Percentiles rank a stretch among this genome's conserved stretches.
Evolutionary conservation across 2,329 filamentous ascomycete species (phyloP).

Genomic region (Bipolaris gigantea): DNA sequence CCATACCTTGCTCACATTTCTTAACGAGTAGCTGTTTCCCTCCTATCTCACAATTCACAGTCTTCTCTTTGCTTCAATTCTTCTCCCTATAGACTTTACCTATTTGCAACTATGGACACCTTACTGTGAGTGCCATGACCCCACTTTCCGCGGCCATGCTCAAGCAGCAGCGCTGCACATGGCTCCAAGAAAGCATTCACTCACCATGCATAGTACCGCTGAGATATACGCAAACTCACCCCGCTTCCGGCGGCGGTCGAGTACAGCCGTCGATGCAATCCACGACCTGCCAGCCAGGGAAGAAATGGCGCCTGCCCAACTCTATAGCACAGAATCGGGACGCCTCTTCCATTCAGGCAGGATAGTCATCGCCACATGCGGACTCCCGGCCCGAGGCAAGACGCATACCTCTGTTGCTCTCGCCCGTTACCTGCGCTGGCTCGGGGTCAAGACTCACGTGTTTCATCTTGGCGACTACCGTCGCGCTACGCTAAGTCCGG

Average conservation of each 20-base stretch:
- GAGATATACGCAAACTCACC: constrained; percentile 90
- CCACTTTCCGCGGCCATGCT: constrained; percentile 20
- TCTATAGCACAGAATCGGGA: constrained; percentile 98
- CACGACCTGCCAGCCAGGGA: constrained; percentile 85
- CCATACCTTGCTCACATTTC: constrained; percentile 14
- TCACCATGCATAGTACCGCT: constrained; percentile 66
- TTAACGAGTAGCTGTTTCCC: constrained; percentile 7
- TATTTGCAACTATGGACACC: constrained; percentile 57
- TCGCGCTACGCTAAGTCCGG: constrained; percentile 82
- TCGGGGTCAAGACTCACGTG: constrained; percentile 96
- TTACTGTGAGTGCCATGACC: constrained; percentile 56
- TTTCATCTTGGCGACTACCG: constrained; percentile 98
- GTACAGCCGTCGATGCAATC: constrained; percentile 95
- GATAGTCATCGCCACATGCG: constrained; percentile 96
- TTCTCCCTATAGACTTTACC: constrained; percentile 7
- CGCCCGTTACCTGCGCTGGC: constrained; percentile 91
- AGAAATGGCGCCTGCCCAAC: constrained; percentile 88
- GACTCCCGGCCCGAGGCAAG: constrained; percentile 91
- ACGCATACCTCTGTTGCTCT: constrained; percentile 97
- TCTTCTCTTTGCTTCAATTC: constrained; percentile 9
- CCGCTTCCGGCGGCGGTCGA: constrained; percentile 87
- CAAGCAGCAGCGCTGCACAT: constrained; percentile 5
- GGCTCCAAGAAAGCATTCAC: constrained; percentile 5
- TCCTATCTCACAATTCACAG: constrained; percentile 5
- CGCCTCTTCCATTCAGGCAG: constrained; percentile 94